Base-by-base conservation (phyloP, 805 yeast species). In the Tetrapisispora arboricola region DNA sequence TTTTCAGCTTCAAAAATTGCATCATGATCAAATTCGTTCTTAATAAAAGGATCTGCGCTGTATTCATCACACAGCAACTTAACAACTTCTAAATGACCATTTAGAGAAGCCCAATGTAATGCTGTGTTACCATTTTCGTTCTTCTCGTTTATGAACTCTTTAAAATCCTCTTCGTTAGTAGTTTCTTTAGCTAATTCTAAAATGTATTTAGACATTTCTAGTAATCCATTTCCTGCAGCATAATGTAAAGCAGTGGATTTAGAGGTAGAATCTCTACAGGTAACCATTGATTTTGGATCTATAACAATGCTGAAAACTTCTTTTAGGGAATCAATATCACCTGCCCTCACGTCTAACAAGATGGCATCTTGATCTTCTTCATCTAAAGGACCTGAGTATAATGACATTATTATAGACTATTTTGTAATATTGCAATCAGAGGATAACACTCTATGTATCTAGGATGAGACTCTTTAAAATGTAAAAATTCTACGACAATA, bases 151-250 rank as follows among this genome's bases (percentile, higher is more conserved):
- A 77, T 70, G 31, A 73, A 60, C 13, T 50, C 47, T n/a, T 57
- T 61, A 13, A 76, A 75, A 9, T 76, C 71, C 25, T 59, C 66
- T 6, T 41, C 38, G n/a, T 34, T 43, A 19, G 46, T 42, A 13
- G 39, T 39, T 7, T 60, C 64, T 25, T 66, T 59, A 1, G 71
- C 53, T 22, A 76, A 54, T 0, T 73, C 64, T 25, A 86, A 55
- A 20, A 87, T 59, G 50, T 72, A 82, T 51, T 73, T 63, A 20
- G 84, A 73, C 4, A 79, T 76, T 24, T 79, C 87, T 4, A 66
- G 48, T 58, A 90, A 94, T 1, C 96, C 98, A 63, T 92, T 92
- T 21, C 94, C 98, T 19, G 94, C 79, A 0, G 97, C 96, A 88
- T 85, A 84, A 58, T 92, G 99, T 38, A 92, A 65, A 7, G 95